Evolutionary conservation across 2,329 filamentous ascomycete species (phyloP).

Genomic region (Setomelanomma holmii): DNA sequence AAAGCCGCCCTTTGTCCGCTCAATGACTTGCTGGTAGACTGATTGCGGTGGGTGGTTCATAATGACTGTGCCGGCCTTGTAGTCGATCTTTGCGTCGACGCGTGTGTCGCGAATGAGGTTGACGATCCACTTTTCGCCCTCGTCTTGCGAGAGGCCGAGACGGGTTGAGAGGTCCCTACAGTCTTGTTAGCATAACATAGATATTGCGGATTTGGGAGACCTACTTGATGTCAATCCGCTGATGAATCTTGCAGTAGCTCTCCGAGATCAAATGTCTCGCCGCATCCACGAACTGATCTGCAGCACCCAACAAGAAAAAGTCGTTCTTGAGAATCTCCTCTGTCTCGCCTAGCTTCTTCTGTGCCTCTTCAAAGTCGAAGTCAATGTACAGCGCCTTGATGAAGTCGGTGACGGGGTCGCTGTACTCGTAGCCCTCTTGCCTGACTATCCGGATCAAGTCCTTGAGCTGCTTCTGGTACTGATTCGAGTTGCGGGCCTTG

Average conservation of each 20-base stretch:
- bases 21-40: slow-evolving; percentile 99
- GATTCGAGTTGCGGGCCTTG: slow-evolving; percentile 76
- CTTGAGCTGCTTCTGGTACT: slow-evolving; percentile 98
- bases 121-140: slow-evolving; percentile 99
- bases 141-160: slow-evolving; percentile 88
- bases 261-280: slow-evolving; percentile 97
- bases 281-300: slow-evolving; percentile 90
- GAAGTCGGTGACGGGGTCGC: slow-evolving; percentile 94
- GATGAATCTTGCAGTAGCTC: slow-evolving; percentile 99
- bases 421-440: slow-evolving; percentile 98
- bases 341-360: slow-evolving; percentile 83
- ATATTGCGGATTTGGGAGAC: slow-evolving; percentile 28
- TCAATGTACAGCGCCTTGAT: slow-evolving; percentile 94
- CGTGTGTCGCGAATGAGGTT: slow-evolving; percentile 98
- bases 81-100: slow-evolving; percentile 98
- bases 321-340: slow-evolving; percentile 91
- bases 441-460: slow-evolving; percentile 93
- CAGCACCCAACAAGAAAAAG: slow-evolving; percentile 89
- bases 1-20: slow-evolving; percentile 98
- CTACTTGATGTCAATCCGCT: slow-evolving; percentile 93
- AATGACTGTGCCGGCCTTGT: slow-evolving; percentile 96
- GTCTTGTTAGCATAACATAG: slow-evolving; percentile 15
- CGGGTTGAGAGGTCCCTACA: slow-evolving; percentile 82
- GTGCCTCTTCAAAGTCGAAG: slow-evolving; percentile 97
- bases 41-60: slow-evolving; percentile 99